These are phyloP conservation scores for Lentinula detonsa DNA, from an alignment of 768 basidiomycete genomes.

Conservation along the genomic window DNA sequence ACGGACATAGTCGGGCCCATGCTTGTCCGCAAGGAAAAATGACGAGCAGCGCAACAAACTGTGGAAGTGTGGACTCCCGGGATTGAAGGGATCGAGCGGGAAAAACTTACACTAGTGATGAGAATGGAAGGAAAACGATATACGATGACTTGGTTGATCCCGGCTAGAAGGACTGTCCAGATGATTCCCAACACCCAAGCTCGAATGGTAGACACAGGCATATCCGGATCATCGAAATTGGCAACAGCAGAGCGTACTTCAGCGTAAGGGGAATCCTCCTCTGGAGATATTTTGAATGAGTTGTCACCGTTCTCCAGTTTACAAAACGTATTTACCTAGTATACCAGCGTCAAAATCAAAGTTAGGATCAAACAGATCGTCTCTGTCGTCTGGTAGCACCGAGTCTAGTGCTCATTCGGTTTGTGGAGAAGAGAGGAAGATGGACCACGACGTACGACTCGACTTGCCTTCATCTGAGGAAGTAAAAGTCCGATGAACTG, in stretches of 20 bases:
- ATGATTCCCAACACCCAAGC: slow-evolving; percentile 47
- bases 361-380: slow-evolving; percentile 7
- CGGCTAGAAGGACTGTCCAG: slow-evolving; percentile 52
- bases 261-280: slow-evolving; percentile 73
- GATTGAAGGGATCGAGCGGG: slow-evolving; percentile 5
- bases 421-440: neutral
- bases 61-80: slow-evolving; percentile 9
- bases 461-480: neutral
- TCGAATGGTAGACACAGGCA: slow-evolving; percentile 48
- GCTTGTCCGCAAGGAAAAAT: slow-evolving; percentile 63
- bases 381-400: neutral
- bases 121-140: slow-evolving; percentile 43
- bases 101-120: neutral
- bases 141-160: slow-evolving; percentile 48
- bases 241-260: slow-evolving; percentile 68
- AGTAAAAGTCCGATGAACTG: neutral
- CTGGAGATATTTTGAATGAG: slow-evolving; percentile 10
- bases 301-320: too few relatives aligned
- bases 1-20: slow-evolving; percentile 49
- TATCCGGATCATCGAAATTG: slow-evolving; percentile 56
- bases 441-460: neutral
- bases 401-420: neutral
- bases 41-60: slow-evolving; percentile 65
- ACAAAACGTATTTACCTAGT: neutral
- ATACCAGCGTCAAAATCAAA: neutral